These are phyloP conservation scores for Lunasporangiospora selenospora DNA, from an alignment of 192 early-diverging fungal genomes.

Conservation along the genomic window DNA sequence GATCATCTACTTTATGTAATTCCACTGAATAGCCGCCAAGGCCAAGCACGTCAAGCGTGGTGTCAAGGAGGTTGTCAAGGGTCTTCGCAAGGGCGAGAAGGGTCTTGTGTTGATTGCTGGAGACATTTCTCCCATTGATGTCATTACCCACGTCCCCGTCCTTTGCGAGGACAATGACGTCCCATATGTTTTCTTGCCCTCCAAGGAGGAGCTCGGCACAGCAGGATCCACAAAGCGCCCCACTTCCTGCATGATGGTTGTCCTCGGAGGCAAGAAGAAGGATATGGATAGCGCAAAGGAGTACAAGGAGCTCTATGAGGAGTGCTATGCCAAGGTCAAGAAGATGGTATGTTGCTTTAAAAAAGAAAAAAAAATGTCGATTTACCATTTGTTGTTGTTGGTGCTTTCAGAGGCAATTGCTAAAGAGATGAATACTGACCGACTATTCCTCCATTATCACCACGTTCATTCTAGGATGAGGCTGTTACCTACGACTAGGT, in stretches of 20 bases:
- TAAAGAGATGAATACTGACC: too few relatives aligned
- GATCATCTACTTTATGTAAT: not conserved
- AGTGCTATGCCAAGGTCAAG: constrained; percentile 80
- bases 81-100: constrained; percentile 93
- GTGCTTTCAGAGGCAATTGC: too few relatives aligned
- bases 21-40: constrained; percentile 69
- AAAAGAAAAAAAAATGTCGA: too few relatives aligned
- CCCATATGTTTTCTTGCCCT: constrained; percentile 95
- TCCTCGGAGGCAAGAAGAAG: constrained; percentile 77
- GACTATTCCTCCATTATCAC: too few relatives aligned
- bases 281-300: constrained; percentile 73
- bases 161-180: constrained; percentile 96
- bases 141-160: constrained; percentile 96
- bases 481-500: not conserved
- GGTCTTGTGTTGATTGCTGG: constrained; percentile 95
- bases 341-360: constrained; percentile 64
- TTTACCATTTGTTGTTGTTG: too few relatives aligned
- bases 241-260: constrained; percentile 90
- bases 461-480: too few relatives aligned
- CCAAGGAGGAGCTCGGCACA: constrained; percentile 94
- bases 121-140: constrained; percentile 96
- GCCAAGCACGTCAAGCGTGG: constrained; percentile 91
- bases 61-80: constrained; percentile 98
- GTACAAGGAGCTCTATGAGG: constrained; percentile 89
- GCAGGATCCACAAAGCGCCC: constrained; percentile 95